Percentiles rank a stretch among this genome's conserved stretches.
Evolutionary conservation across 306 rosid genomes (phyloP).

Genomic region (Dryas octopetala): DNA sequence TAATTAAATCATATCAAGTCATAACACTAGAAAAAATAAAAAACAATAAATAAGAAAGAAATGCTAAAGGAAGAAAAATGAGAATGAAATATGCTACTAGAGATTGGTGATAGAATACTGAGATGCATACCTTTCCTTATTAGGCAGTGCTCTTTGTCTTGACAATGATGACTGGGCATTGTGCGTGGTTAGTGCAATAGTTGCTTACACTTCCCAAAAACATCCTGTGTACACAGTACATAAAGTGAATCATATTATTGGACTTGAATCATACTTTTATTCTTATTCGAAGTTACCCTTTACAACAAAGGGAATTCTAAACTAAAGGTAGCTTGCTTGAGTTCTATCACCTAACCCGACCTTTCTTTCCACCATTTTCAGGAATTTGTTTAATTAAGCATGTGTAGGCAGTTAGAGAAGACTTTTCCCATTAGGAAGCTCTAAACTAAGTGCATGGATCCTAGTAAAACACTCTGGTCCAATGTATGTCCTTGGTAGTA

Average conservation of each 20-base stretch:
- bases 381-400: neutral
- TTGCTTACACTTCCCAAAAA: conserved; percentile 93
- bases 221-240: conserved; percentile 58
- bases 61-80: conserved; percentile 1
- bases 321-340: neutral
- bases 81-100: conserved; percentile 16
- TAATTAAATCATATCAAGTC: neutral
- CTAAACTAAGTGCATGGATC: neutral
- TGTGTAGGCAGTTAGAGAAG: neutral
- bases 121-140: conserved; percentile 42
- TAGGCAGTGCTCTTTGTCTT: conserved; percentile 47
- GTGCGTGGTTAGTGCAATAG: conserved; percentile 70
- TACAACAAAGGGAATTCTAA: neutral
- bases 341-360: neutral
- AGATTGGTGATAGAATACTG: conserved; percentile 21
- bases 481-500: neutral
- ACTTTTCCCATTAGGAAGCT: neutral
- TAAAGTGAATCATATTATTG: neutral
- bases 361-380: neutral
- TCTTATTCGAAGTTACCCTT: neutral
- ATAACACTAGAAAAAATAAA: conserved; percentile 6
- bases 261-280: neutral
- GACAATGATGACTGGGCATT: conserved; percentile 69
- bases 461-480: neutral
- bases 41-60: conserved; percentile 13